Percentiles rank a stretch among this genome's conserved stretches.
Evolutionary conservation across 495 filamentous ascomycete species (phyloP).

Genomic region (Trichoderma reesei): DNA sequence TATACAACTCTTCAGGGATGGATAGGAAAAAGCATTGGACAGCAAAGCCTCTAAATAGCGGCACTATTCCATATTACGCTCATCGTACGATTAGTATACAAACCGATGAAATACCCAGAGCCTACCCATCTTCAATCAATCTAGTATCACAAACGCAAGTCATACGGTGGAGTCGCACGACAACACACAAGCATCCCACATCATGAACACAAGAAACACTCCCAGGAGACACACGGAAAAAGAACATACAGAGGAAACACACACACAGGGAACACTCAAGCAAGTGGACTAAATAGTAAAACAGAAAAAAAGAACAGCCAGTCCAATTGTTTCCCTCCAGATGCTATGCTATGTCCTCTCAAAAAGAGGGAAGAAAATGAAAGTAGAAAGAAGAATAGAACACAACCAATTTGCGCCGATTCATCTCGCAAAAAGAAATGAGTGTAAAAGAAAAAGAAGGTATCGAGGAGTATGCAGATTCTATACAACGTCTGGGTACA

Average conservation of each 20-base stretch:
- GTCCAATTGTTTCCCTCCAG: background rate
- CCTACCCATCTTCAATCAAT: too few species aligned
- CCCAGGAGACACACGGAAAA: background rate
- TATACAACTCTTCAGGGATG: too few species aligned
- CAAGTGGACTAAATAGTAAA: background rate
- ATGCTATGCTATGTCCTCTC: background rate
- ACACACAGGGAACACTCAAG: background rate
- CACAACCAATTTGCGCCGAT: background rate
- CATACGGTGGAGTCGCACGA: too few species aligned
- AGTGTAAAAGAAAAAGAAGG: background rate
- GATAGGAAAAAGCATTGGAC: too few species aligned
- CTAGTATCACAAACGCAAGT: too few species aligned
- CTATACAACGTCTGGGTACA: slow-evolving; percentile 8
- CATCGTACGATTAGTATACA: background rate
- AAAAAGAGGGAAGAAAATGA: too few species aligned
- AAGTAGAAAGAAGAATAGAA: background rate
- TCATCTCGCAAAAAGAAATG: background rate
- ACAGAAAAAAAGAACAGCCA: background rate
- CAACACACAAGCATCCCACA: too few species aligned
- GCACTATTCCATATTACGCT: too few species aligned
- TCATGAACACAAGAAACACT: background rate
- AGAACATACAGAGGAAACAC: background rate
- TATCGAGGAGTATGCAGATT: background rate
- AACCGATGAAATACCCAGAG: background rate
- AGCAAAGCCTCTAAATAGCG: too few species aligned